Percentiles rank a stretch among this genome's conserved stretches.
These are phyloP conservation scores for Lentinula raphanica DNA, from an alignment of 768 basidiomycete species.

Conservation along the genomic window DNA sequence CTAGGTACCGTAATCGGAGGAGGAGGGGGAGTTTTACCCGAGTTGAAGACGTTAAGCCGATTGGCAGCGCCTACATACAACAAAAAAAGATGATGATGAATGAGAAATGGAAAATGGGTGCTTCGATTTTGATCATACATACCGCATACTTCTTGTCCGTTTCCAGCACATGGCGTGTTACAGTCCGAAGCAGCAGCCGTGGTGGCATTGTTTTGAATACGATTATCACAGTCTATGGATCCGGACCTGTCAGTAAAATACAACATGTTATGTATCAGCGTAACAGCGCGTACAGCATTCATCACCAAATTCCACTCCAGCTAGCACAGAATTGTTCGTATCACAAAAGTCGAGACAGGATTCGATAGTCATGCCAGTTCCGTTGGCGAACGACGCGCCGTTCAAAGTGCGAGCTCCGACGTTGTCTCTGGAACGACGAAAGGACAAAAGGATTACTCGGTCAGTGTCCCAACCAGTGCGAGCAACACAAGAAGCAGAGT, in stretches of 20 bases:
- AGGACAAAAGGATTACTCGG: conserved; percentile 6
- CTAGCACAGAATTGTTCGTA: conserved; percentile 47
- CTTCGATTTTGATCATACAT: not conserved
- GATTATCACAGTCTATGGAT: conserved; percentile 57
- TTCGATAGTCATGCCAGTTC: conserved; percentile 57
- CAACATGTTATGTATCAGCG: not conserved
- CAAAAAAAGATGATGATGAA: not conserved
- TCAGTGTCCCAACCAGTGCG: too few relatives aligned
- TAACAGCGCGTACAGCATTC: conserved; percentile 53
- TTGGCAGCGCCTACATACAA: conserved; percentile 38
- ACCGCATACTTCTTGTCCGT: conserved; percentile 55
- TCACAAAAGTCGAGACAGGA: conserved; percentile 45
- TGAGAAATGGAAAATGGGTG: not conserved
- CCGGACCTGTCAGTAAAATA: not conserved
- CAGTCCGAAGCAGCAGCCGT: conserved; percentile 49
- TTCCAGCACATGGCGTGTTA: conserved; percentile 56
- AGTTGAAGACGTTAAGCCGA: conserved; percentile 62
- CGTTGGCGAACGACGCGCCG: conserved; percentile 38
- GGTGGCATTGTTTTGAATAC: conserved; percentile 39
- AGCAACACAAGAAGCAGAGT: conserved; percentile 2
- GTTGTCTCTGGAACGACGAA: conserved; percentile 58
- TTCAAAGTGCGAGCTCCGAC: conserved; percentile 53
- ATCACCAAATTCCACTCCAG: conserved; percentile 61
- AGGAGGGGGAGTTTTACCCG: conserved; percentile 50
- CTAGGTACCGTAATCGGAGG: conserved; percentile 47